Evolutionary conservation across 257 asterid genomes (phyloP).

Genomic region (Cynanchum wilfordii): DNA sequence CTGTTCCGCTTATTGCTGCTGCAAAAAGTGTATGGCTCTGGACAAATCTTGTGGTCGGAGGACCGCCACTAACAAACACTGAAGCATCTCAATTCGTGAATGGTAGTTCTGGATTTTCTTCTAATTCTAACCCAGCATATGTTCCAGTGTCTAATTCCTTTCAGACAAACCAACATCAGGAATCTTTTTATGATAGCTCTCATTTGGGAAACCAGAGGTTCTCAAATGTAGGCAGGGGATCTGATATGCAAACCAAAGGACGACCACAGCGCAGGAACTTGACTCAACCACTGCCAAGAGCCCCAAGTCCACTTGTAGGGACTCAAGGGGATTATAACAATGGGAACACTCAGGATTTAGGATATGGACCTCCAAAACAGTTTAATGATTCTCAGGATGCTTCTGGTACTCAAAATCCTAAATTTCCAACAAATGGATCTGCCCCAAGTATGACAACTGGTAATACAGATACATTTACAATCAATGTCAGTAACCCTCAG

Average conservation of each 20-base stretch:
- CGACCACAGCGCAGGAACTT: slow-evolving; percentile 46
- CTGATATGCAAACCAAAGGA: slow-evolving; percentile 58
- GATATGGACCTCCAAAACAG: slow-evolving; percentile 54
- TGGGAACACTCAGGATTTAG: slow-evolving; percentile 41
- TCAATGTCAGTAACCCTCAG: slow-evolving; percentile 33
- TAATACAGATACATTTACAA: slow-evolving; percentile 39
- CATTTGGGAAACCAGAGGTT: slow-evolving; percentile 55
- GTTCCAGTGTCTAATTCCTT: slow-evolving; percentile 34
- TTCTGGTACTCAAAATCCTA: slow-evolving; percentile 37
- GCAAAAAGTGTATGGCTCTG: slow-evolving; percentile 95
- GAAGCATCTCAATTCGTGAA: slow-evolving; percentile 54
- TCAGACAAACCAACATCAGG: slow-evolving; percentile 45
- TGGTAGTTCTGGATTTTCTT: slow-evolving; percentile 36
- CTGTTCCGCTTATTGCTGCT: slow-evolving; percentile 83
- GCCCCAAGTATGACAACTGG: slow-evolving; percentile 32
- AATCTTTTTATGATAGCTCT: slow-evolving; percentile 41
- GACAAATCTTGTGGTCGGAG: slow-evolving; percentile 79
- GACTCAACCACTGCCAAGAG: slow-evolving; percentile 52
- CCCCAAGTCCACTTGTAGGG: slow-evolving; percentile 37
- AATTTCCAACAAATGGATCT: slow-evolving; percentile 37
- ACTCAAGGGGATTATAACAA: slow-evolving; percentile 50
- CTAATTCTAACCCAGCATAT: slow-evolving; percentile 36
- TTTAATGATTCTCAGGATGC: slow-evolving; percentile 48
- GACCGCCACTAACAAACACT: slow-evolving; percentile 58
- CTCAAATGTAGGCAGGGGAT: slow-evolving; percentile 64